Base-by-base conservation (phyloP, 805 yeast genomes). In the Saccharomycopsis oosterbeekiorum region DNA sequence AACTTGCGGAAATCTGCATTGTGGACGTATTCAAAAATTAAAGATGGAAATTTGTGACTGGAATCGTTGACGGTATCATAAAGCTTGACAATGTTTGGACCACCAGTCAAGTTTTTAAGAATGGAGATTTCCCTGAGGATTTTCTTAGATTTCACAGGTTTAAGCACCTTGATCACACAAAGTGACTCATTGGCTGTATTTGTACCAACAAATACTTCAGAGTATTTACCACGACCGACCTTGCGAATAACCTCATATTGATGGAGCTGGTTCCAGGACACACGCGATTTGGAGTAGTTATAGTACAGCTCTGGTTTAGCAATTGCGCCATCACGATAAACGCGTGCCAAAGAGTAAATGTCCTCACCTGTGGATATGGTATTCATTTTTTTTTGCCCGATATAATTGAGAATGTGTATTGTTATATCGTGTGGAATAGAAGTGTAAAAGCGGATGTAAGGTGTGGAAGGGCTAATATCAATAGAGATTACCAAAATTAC, bases 71-170 rank as follows among this genome's bases (percentile, higher is more conserved):
- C 96, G 37, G 90, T 84, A 72, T 91, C 97, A 65, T 84, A 76
- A 62, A 92, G 76, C 58, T 83, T 86, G 58, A 92, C 79, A 61
- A 91, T 82, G 71, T 91, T 89, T 50, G 93, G 90, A 2, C 96
- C 96, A 5, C 90, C 89, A 0, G 92, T 81, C 67, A 92, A 76
- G 72, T 91, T 89, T 73, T 90, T 89, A 65, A 92, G 76, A 60
- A 90, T 90, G 74, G 89, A 88, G 62, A 92, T 89, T 72, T 92
- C 97, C 65, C 97, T 79, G 73, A 85, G 87, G 62, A 92, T 90
- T 74, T 92, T 92, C 79, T 92, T 92, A 76, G 88, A 81, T 74
- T 90, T 92, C 26, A 92, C 96, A 10, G 97, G 97, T 73, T 92
- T 92, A 68, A 92, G 78, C 67, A 90, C 96, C 71, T 92, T 92